Percentiles rank a stretch among this genome's conserved stretches.
phyloP scores from a whole-genome alignment of 2,329 filamentous ascomycete species.

The Orbilia javanica region DNA sequence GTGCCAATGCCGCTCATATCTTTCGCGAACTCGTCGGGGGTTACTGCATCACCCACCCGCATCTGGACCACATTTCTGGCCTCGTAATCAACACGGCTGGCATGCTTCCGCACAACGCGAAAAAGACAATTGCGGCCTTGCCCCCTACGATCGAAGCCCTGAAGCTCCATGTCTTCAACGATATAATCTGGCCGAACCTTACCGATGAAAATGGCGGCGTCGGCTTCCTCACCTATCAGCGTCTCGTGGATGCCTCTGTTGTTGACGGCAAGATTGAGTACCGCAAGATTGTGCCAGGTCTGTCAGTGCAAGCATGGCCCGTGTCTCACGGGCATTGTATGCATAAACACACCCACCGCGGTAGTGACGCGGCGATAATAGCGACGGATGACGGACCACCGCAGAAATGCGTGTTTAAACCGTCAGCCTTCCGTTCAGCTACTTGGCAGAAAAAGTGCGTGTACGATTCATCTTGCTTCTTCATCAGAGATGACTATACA shows the following conservation, averaged over 20 bases:
- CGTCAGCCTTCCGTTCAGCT: conserved; percentile 53
- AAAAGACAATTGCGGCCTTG: conserved; percentile 81
- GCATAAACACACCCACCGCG: conserved; percentile 77
- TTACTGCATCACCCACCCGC: conserved; percentile 95
- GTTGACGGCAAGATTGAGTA: conserved; percentile 78
- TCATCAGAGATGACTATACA: conserved; percentile 81
- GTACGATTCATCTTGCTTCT: conserved; percentile 91
- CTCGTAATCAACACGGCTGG: conserved; percentile 94
- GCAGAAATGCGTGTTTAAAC: conserved; percentile 36
- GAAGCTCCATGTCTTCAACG: conserved; percentile 96
- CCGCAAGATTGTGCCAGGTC: conserved; percentile 85
- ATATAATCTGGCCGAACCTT: conserved; percentile 96
- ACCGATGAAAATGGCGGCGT: conserved; percentile 96
- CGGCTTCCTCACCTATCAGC: conserved; percentile 88
- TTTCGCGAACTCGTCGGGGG: conserved; percentile 84
- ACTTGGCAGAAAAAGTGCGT: conserved; percentile 72
- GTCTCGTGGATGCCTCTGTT: conserved; percentile 90
- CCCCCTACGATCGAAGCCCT: conserved; percentile 91
- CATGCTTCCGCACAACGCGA: conserved; percentile 82
- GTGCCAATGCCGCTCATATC: conserved; percentile 84
- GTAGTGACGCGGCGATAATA: conserved; percentile 66
- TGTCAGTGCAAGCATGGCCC: conserved; percentile 88
- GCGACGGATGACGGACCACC: conserved; percentile 21
- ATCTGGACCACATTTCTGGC: conserved; percentile 91
- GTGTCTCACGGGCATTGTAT: conserved; percentile 93